Conservation (phyloP, 441 rosid species). For the Aleurites moluccanus region DNA sequence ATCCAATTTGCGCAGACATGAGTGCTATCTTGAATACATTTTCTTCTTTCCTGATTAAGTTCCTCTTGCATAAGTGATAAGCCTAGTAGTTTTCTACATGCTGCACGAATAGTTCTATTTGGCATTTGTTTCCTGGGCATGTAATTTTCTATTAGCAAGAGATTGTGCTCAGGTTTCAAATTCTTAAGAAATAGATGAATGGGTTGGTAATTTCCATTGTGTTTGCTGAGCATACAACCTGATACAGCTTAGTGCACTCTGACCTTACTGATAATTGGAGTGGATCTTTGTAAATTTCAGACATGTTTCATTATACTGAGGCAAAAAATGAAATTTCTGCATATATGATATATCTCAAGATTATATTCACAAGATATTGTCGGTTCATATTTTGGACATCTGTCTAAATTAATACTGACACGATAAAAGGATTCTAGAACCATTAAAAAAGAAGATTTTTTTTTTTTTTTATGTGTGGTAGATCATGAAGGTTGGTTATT, state of each 20-base stretch:
- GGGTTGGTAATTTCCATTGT: not conserved
- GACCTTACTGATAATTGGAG: not conserved
- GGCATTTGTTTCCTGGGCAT: not conserved
- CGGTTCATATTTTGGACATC: not conserved
- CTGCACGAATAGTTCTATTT: not conserved
- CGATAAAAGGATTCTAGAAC: not conserved
- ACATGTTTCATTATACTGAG: not conserved
- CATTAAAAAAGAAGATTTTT: not conserved
- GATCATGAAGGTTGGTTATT: not conserved
- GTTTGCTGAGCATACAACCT: too few relatives aligned
- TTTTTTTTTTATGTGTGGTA: not conserved
- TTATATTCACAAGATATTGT: not conserved
- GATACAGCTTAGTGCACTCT: too few relatives aligned
- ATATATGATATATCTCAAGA: not conserved
- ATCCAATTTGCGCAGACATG: conserved; percentile 80
- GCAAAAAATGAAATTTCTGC: not conserved
- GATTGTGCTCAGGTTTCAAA: not conserved
- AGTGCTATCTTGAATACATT: conserved; percentile 18
- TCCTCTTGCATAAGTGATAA: not conserved
- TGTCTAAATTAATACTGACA: not conserved
- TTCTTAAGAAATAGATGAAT: too few relatives aligned
- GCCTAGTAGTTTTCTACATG: not conserved
- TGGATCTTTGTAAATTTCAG: not conserved
- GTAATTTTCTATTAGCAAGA: not conserved
- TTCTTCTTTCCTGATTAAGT: not conserved